Evolutionary conservation across 768 basidiomycete species (phyloP).

Genomic region (Sporobolomyces phaffii): DNA sequence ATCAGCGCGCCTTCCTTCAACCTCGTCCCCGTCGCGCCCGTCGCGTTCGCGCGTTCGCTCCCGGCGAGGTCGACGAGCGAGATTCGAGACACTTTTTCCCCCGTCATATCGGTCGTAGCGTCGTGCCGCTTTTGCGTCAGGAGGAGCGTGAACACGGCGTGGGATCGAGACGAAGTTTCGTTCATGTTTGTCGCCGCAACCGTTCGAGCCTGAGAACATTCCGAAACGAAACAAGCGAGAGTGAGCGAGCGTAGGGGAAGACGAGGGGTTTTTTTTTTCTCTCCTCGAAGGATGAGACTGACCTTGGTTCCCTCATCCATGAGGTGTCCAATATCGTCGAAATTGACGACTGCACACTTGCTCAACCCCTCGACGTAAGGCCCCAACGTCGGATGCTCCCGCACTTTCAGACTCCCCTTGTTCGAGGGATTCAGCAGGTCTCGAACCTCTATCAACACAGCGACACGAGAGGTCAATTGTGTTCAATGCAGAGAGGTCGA

Average conservation of each 20-base stretch:
- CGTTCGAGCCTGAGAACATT: slow-evolving; percentile 60
- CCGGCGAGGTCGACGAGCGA: slow-evolving; percentile 95
- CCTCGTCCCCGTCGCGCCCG: slow-evolving; percentile 91
- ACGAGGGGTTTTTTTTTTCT: background rate
- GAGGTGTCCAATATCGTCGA: slow-evolving; percentile 95
- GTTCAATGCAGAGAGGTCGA: background rate
- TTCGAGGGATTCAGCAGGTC: slow-evolving; percentile 97
- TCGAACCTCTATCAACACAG: slow-evolving; percentile 58
- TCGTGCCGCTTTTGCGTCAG: slow-evolving; percentile 89
- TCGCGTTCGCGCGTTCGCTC: slow-evolving; percentile 93
- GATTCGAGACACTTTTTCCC: slow-evolving; percentile 98
- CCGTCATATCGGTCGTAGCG: slow-evolving; percentile 73
- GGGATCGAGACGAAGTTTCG: slow-evolving; percentile 92
- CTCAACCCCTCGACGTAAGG: slow-evolving; percentile 99
- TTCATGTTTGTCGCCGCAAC: slow-evolving; percentile 99
- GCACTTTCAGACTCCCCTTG: slow-evolving; percentile 87
- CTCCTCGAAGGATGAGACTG: background rate
- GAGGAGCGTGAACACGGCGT: slow-evolving; percentile 94
- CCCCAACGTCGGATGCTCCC: slow-evolving; percentile 79
- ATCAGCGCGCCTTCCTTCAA: slow-evolving; percentile 94
- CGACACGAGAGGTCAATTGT: background rate
- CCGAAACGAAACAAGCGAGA: background rate
- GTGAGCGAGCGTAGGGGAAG: background rate
- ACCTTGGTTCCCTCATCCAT: slow-evolving; percentile 99
- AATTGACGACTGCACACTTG: slow-evolving; percentile 81